phyloP scores from a whole-genome alignment of 2,329 filamentous ascomycete species.

The Elsinoe ampelina region DNA sequence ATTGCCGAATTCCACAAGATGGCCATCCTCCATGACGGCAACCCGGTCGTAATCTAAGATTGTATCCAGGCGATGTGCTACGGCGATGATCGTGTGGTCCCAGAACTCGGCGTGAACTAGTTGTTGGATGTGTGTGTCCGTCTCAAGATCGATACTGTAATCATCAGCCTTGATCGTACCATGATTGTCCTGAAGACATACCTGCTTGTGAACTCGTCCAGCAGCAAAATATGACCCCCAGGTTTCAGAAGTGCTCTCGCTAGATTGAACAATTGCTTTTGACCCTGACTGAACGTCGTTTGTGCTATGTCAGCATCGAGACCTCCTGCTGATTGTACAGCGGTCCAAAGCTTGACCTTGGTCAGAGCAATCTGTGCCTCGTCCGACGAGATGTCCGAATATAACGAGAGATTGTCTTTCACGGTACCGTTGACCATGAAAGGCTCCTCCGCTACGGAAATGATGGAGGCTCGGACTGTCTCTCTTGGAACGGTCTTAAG shows the following conservation, averaged over 20 bases:
- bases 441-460: conserved; percentile 43
- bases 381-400: conserved; percentile 27
- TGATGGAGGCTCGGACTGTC: conserved; percentile 35
- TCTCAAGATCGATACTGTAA: conserved; percentile 3
- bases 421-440: conserved; percentile 41
- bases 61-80: conserved; percentile 48
- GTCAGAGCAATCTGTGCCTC: conserved; percentile 33
- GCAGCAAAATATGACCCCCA: conserved; percentile 33
- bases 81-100: conserved; percentile 49
- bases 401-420: conserved; percentile 38
- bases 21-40: conserved; percentile 42
- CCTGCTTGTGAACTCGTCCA: conserved; percentile 21
- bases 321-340: conserved; percentile 25
- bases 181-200: neutral
- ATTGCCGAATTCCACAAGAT: conserved; percentile 34
- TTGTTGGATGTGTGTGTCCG: neutral
- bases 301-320: conserved; percentile 30
- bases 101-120: conserved; percentile 33
- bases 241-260: conserved; percentile 36
- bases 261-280: conserved; percentile 43
- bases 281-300: conserved; percentile 35
- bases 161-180: neutral
- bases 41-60: conserved; percentile 46
- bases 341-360: conserved; percentile 34
- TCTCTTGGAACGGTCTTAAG: conserved; percentile 36